Conservation (phyloP, 1,284 basidiomycete species). For the Somion occarium region DNA sequence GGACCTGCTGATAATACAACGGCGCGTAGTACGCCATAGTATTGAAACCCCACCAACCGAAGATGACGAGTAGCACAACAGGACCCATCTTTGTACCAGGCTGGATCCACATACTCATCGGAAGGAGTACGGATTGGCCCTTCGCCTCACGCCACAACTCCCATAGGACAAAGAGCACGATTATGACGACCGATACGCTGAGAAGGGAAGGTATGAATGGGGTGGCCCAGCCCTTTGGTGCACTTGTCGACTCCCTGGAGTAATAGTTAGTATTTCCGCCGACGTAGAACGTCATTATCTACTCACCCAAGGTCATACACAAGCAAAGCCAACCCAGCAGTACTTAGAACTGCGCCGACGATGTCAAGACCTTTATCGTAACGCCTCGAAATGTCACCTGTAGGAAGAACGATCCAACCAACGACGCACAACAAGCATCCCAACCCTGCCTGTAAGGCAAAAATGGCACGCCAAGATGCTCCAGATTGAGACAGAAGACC, state of each 20-base stretch:
- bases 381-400: conserved; percentile 14
- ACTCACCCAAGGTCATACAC: conserved; percentile 32
- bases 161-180: conserved; percentile 28
- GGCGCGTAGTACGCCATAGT: conserved; percentile 27
- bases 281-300: background rate
- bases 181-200: conserved; percentile 24
- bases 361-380: conserved; percentile 33
- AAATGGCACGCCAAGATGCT: conserved; percentile 31
- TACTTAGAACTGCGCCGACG: conserved; percentile 30
- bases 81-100: conserved; percentile 28
- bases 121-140: conserved; percentile 28
- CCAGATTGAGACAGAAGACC: conserved; percentile 27
- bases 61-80: conserved; percentile 28
- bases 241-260: conserved; percentile 30
- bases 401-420: conserved; percentile 22
- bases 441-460: conserved; percentile 31
- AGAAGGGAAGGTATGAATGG: conserved; percentile 29
- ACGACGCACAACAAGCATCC: conserved; percentile 24
- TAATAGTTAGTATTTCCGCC: background rate
- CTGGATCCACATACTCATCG: conserved; percentile 31
- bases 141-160: conserved; percentile 27
- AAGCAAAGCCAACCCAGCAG: conserved; percentile 27
- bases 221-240: conserved; percentile 28
- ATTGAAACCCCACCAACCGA: conserved; percentile 32
- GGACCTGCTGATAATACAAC: conserved; percentile 31